Conservation (phyloP, 129 eudicot genomes). For the sunflower (Helianthus annuus) region DNA sequence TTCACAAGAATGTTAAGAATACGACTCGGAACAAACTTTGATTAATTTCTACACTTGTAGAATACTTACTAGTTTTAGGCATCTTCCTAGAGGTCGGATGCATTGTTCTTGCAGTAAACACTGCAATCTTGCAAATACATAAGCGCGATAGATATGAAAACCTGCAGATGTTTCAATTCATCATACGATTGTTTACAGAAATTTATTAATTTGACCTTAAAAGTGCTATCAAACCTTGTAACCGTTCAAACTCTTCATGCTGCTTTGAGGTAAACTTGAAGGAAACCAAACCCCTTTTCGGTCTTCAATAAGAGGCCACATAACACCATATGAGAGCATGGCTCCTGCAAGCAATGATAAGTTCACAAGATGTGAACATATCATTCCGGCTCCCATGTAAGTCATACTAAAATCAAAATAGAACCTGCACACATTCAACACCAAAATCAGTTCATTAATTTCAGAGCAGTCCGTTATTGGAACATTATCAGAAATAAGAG, state of each 20-base stretch:
- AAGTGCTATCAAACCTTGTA: slow-evolving; percentile 53
- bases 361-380: slow-evolving; percentile 90
- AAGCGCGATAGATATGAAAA: slow-evolving; percentile 84
- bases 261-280: slow-evolving; percentile 49
- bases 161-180: slow-evolving; percentile 47
- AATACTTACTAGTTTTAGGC: slow-evolving; percentile 40
- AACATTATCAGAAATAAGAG: no score
- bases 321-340: slow-evolving; percentile 78
- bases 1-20: background rate
- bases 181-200: slow-evolving; percentile 29
- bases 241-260: slow-evolving; percentile 88
- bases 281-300: slow-evolving; percentile 82
- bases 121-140: slow-evolving; percentile 64
- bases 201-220: background rate
- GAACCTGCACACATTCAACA: slow-evolving; percentile 65
- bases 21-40: background rate
- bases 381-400: slow-evolving; percentile 93
- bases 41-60: background rate
- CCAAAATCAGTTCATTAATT: slow-evolving; percentile 11
- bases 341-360: slow-evolving; percentile 84
- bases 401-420: slow-evolving; percentile 92
- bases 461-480: background rate
- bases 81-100: slow-evolving; percentile 46
- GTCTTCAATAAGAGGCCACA: slow-evolving; percentile 80
- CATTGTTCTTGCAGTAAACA: slow-evolving; percentile 55